A percentile compares a stretch with the other conserved stretches of the same genome.
Conservation (phyloP, 371 early-diverging fungal genomes). For the Mortierella sp. region DNA sequence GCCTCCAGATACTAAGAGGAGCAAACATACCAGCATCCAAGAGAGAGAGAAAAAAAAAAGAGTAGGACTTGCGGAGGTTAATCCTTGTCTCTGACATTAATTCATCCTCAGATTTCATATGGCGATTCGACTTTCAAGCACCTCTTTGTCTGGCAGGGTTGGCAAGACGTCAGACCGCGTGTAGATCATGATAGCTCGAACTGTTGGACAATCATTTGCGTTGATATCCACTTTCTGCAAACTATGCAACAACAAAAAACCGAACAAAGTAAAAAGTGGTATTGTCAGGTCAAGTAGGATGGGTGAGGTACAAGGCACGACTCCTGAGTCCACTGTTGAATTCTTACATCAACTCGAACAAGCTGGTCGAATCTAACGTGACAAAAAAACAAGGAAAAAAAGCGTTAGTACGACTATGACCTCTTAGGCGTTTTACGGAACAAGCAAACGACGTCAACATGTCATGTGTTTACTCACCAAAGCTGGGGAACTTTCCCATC, state of each 20-base stretch:
- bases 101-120: not conserved
- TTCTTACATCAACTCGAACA: constrained; percentile 37
- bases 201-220: constrained; percentile 24
- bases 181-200: constrained; percentile 62
- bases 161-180: constrained; percentile 56
- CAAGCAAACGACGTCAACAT: not conserved
- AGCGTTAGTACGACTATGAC: not conserved
- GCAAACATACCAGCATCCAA: not conserved
- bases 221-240: constrained; percentile 26
- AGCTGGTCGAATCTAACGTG: constrained; percentile 24
- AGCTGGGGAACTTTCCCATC: constrained; percentile 43
- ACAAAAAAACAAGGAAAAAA: not conserved
- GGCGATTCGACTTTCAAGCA: not conserved
- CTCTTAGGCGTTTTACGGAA: not conserved
- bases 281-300: not conserved
- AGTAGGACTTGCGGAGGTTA: not conserved
- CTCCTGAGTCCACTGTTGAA: too few species aligned
- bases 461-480: constrained; percentile 19
- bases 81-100: not conserved
- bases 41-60: not conserved
- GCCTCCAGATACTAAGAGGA: constrained; percentile 22
- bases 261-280: not conserved
- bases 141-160: constrained; percentile 31
- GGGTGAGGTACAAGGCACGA: not conserved
- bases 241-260: not conserved